A percentile compares a stretch with the other conserved stretches of the same genome.
These are phyloP conservation scores for Vaccinium myrtillus DNA, from an alignment of 148 eudicot genomes.

Conservation along the genomic window DNA sequence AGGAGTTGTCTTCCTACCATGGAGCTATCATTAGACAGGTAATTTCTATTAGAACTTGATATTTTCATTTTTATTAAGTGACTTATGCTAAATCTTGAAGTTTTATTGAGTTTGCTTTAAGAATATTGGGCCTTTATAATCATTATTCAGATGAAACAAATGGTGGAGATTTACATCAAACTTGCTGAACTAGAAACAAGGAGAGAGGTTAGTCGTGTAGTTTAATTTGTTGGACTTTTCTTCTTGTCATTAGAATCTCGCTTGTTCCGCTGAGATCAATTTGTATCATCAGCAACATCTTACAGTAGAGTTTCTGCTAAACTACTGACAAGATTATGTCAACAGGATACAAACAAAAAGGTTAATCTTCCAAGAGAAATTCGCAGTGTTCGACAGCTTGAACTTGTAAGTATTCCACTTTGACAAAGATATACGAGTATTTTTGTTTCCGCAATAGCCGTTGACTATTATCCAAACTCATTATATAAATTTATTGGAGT, in stretches of 20 bases:
- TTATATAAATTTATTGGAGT: neutral
- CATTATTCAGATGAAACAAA: constrained; percentile 74
- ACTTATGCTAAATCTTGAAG: constrained; percentile 4
- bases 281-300: neutral
- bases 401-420: constrained; percentile 64
- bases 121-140: neutral
- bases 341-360: constrained; percentile 84
- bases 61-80: neutral
- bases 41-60: constrained; percentile 5
- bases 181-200: constrained; percentile 96
- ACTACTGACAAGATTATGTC: constrained; percentile 17
- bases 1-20: constrained; percentile 70
- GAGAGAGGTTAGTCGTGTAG: constrained; percentile 57
- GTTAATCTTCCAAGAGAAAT: constrained; percentile 78
- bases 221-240: neutral
- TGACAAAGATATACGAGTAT: neutral
- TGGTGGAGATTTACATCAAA: constrained; percentile 95
- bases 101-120: constrained; percentile 3
- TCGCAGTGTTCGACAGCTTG: constrained; percentile 86
- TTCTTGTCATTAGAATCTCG: constrained; percentile 3
- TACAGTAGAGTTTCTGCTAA: constrained; percentile 1
- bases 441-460: neutral
- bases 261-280: neutral
- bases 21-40: constrained; percentile 84
- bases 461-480: neutral